Base-by-base conservation (phyloP, 2,329 filamentous ascomycete species). In the Coniosporium tulheliwenetii region DNA sequence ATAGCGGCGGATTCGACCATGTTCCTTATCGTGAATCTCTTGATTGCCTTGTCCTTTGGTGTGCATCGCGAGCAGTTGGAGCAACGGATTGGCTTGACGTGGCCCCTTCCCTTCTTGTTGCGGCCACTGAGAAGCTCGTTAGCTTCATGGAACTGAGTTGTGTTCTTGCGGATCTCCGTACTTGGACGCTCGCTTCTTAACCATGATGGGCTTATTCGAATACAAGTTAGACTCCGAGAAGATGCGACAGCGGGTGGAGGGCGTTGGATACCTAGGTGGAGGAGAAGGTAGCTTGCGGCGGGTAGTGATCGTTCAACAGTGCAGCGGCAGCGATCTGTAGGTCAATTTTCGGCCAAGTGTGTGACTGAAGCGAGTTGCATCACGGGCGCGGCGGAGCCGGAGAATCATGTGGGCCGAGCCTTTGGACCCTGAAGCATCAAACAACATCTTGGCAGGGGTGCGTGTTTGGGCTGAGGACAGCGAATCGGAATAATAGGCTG, bases 1-100 rank as follows among this genome's bases (percentile, higher is more conserved):
- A 98, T 96, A 64, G 91, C 91, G 63, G 93, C 91, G 62, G 87
- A 95, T 75, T 98, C 91, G 56, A 98, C 91, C 91, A 98, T 98
- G 83, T 98, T 96, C 69, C 91, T 83, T 78, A 98, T 83, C 73
- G 91, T 98, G 79, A 98, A 98, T 73, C 91, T 80, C 86, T 98
- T 98, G 79, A 98, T 96, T 57, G 93, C 91, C 85, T 98, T 98
- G 65, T 98, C 91, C 82, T 98, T 98, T 68, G 87, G 87, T 47
- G 84, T 93, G 68, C 65, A 80, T 66, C 62, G 73, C 58, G 73
- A 85, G 79, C 73, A 91, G 79, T 80, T 85, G 72, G 75, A 85
- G 81, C 73, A 91, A 66, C 79, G 84, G 74, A 98, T 94, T 64
- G 91, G 93, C 81, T 98, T 98, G 73, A 93, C 86, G 79, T 96